A percentile compares a stretch with the other conserved stretches of the same genome.
Conservation (phyloP, 225 moss, liverwort and hornwort species). For the Anthoceros angustus region DNA sequence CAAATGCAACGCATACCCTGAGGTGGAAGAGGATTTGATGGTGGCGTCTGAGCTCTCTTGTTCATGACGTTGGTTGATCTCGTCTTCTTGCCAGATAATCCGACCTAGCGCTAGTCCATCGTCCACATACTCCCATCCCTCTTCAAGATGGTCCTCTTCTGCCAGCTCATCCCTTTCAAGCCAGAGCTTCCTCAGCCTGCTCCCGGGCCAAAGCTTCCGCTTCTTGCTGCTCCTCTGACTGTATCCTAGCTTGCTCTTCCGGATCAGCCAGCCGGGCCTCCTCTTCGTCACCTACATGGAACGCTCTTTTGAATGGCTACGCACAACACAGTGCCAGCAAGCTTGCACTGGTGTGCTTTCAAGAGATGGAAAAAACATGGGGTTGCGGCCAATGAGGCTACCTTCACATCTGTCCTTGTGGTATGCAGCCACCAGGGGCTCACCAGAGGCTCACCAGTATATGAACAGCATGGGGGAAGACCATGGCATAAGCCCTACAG, state of each 20-base stretch:
- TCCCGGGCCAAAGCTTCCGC: conserved; percentile 35
- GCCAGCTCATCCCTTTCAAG: conserved; percentile 51
- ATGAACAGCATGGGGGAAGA: too few relatives aligned
- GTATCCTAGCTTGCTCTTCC: conserved; percentile 5
- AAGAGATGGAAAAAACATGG: too few relatives aligned
- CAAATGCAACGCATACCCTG: conserved; percentile 73
- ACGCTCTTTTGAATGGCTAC: too few relatives aligned
- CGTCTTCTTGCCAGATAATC: conserved; percentile 89
- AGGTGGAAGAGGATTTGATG: conserved; percentile 83
- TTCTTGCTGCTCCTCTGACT: conserved; percentile 27
- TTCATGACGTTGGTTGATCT: conserved; percentile 83
- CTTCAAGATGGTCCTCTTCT: conserved; percentile 34
- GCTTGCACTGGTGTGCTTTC: too few relatives aligned
- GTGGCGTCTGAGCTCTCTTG: conserved; percentile 35
- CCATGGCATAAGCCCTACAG: too few relatives aligned
- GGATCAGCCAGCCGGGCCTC: too few relatives aligned
- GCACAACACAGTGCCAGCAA: too few relatives aligned
- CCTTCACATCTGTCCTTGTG: too few relatives aligned
- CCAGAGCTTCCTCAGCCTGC: conserved; percentile 47
- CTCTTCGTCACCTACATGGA: too few relatives aligned
- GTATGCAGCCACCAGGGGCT: too few relatives aligned
- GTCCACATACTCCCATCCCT: conserved; percentile 63
- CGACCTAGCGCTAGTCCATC: conserved; percentile 92
- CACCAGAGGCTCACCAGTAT: too few relatives aligned
- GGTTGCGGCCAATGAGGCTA: too few relatives aligned